These are phyloP conservation scores for Vigna reflexopilosa DNA, from an alignment of 306 rosid species.

Conservation along the genomic window DNA sequence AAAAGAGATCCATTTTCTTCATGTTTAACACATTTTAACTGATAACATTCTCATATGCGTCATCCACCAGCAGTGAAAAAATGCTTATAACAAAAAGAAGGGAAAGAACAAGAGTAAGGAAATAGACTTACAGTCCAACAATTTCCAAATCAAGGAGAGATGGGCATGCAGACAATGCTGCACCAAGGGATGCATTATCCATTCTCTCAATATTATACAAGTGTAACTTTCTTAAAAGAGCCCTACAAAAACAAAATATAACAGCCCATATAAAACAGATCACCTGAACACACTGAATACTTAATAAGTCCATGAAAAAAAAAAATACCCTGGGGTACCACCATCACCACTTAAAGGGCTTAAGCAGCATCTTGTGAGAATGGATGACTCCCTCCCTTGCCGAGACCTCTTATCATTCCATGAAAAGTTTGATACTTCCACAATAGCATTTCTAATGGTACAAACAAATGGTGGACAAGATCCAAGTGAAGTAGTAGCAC, in stretches of 20 bases:
- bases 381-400: conserved; percentile 93
- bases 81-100: conserved; percentile 37
- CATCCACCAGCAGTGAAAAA: conserved; percentile 29
- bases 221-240: conserved; percentile 82
- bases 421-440: conserved; percentile 79
- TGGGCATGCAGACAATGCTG: conserved; percentile 80
- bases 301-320: conserved; percentile 39
- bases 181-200: conserved; percentile 84
- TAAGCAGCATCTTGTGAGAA: conserved; percentile 92
- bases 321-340: conserved; percentile 80
- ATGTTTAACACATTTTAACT: background rate
- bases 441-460: conserved; percentile 68
- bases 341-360: conserved; percentile 79
- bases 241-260: conserved; percentile 57
- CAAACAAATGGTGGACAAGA: conserved; percentile 77
- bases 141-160: conserved; percentile 95
- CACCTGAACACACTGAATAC: conserved; percentile 22
- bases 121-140: conserved; percentile 93
- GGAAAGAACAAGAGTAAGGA: conserved; percentile 23
- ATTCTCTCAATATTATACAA: conserved; percentile 92
- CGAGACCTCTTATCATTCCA: conserved; percentile 97
- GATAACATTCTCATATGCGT: conserved; percentile 7
- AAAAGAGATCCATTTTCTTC: conserved; percentile 17
- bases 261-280: conserved; percentile 33
- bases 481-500: conserved; percentile 65